Evolutionary conservation across 1,284 basidiomycete genomes (phyloP), one percentile per base, ranked within the genome.

Genomic region (Retiboletus flavoniger): DNA sequence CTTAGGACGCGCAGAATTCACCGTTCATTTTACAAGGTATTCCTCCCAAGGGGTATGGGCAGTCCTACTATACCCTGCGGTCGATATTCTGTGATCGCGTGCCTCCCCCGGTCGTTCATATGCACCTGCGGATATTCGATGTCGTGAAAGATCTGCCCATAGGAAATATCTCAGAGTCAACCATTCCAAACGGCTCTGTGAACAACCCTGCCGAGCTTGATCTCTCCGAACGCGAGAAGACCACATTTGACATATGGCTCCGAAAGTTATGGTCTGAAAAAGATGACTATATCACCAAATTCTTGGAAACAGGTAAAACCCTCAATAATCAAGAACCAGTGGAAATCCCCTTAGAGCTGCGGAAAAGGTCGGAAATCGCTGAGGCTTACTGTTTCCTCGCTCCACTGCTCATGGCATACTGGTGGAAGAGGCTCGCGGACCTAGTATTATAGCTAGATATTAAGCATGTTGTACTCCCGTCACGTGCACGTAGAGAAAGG

Each of bases 1-100:
- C 31, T 34, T n/a, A 2, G n/a, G 28, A 44, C 21, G n/a, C 11
- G 3, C 34, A 26, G 14, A 17, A 28, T 46, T 60, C 26, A 67
- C 29, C 19, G 17, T 43, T 47, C 39, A 43, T 34, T 54, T 42
- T 29, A 7, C 14, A 57, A 89, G 89, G 87, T 29, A 79, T 89
- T 50, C 88, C 88, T 21, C 75, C 79, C 1, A 74, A 77, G 65
- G 82, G 80, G 29, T 92, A 89, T 64, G 93, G 91, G 0, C 92
- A 95, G 71, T 78, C 80, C 40, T 93, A 89, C 67, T 95, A 93
- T 71, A 95, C 93, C 34, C 74, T 98, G 24, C 84, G 89, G 35
- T 94, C 93, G 3, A 89, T 97, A 56, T 98, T 97, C 73, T 81
- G 90, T 61, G 81, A 87, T 59, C 81, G 90, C 14, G 77, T 93